These are phyloP conservation scores for Colletotrichum sp. DNA, from an alignment of 2,329 filamentous ascomycete genomes.

Conservation along the genomic window DNA sequence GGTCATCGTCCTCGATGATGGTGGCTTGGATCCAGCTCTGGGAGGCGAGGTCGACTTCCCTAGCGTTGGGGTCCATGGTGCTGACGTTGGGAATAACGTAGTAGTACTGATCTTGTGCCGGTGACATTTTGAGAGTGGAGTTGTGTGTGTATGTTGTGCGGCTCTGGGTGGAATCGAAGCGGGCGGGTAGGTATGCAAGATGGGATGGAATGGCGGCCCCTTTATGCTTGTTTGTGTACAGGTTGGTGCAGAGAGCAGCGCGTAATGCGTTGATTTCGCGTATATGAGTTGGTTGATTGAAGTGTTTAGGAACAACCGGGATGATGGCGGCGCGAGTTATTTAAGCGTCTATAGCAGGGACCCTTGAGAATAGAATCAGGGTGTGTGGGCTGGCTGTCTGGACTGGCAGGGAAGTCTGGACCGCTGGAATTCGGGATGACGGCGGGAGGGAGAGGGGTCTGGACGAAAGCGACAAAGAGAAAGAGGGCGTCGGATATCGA, in stretches of 20 bases:
- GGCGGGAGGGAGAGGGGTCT: not conserved
- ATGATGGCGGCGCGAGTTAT: conserved; percentile 9
- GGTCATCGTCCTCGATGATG: conserved; percentile 65
- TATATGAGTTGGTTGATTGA: conserved; percentile 5
- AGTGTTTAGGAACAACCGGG: conserved; percentile 13
- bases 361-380: not conserved
- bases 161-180: not conserved
- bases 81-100: conserved; percentile 37
- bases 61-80: conserved; percentile 34
- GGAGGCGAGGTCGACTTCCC: conserved; percentile 36
- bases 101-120: conserved; percentile 22
- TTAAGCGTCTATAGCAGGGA: conserved; percentile 11
- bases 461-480: conserved; percentile 17
- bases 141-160: not conserved
- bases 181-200: not conserved
- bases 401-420: conserved; percentile 14
- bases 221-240: conserved; percentile 13
- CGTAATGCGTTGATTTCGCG: conserved; percentile 1
- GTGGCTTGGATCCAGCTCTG: conserved; percentile 57
- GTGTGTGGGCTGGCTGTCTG: not conserved
- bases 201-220: conserved; percentile 3
- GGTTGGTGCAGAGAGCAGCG: not conserved
- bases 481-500: not conserved
- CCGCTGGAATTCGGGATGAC: conserved; percentile 4
- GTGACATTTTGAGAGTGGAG: conserved; percentile 10